Percentiles rank a stretch among this genome's conserved stretches.
phyloP scores from a whole-genome alignment of 306 rosid genomes.

The Hippophae tibetana region DNA sequence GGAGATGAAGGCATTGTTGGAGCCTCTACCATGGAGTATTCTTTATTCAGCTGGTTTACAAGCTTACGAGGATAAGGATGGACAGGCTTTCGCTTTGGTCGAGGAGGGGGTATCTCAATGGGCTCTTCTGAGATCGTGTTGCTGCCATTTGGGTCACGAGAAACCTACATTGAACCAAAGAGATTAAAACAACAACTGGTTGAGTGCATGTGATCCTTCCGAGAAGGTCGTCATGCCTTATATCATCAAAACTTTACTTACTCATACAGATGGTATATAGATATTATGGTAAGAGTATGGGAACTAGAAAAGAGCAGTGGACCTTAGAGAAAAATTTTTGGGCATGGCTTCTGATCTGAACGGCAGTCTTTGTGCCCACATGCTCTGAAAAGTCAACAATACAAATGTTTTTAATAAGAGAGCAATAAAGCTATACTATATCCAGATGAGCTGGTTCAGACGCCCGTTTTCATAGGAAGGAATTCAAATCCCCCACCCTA shows the following conservation, averaged over 20 bases:
- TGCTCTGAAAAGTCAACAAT: conserved; percentile 40
- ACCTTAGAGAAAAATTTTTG: conserved; percentile 94
- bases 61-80: conserved; percentile 87
- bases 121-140: conserved; percentile 28
- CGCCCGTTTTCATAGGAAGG: too few species aligned
- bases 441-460: not conserved
- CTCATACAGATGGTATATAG: conserved; percentile 12
- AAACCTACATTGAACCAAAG: conserved; percentile 30
- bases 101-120: conserved; percentile 79
- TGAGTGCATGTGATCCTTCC: conserved; percentile 5
- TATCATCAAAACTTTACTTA: conserved; percentile 16
- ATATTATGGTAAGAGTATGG: conserved; percentile 26
- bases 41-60: conserved; percentile 26
- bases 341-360: conserved; percentile 97
- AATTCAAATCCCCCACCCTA: too few species aligned
- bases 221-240: conserved; percentile 20
- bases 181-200: conserved; percentile 14
- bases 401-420: not conserved
- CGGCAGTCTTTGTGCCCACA: conserved; percentile 83
- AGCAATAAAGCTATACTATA: not conserved
- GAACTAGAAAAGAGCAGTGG: conserved; percentile 36
- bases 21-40: conserved; percentile 24
- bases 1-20: conserved; percentile 38
- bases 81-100: conserved; percentile 74
- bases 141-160: conserved; percentile 36